Evolutionary conservation across 352 stramenopile genomes (phyloP), one percentile per base, ranked within the genome.

Genomic region (Globisporangium lucens): DNA sequence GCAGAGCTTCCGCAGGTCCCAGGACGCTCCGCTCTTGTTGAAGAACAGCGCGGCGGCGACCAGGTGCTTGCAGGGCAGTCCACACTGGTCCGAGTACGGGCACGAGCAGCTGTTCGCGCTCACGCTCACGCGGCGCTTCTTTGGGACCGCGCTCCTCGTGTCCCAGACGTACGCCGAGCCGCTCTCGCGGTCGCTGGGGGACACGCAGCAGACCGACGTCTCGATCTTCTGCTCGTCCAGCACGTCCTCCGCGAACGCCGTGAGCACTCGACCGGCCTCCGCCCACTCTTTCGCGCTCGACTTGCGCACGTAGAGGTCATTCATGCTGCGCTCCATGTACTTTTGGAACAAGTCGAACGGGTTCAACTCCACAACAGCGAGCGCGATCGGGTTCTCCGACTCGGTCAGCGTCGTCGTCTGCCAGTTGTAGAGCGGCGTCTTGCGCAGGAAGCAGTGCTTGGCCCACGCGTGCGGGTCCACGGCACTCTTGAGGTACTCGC

Each of bases 311-410:
- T 83, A 83, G 6, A 80, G 49, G 7, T 66, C 61, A 1, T 70
- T 63, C 77, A 82, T 82, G 22, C 66, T 72, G 56, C 75, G 75
- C 68, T 84, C 75, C 73, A 84, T 80, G 51, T 80, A 84, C 3
- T 65, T 55, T 43, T 80, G 75, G 46, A 82, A 83, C 17, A 83
- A 81, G 29, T 80, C 74, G 35, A 83, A 80, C 3, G 76, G 73
- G 1, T 70, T 62, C 30, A 72, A 56, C 24, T 73, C 67, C 9
- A 59, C 52, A 17, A 56, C 69, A 27, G 70, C 49, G 43, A 70
- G 59, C 7, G 38, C 2, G 3, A 64, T 66, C 20, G 69, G 57
- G 6, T 61, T 61, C 56, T 65, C 68, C 29, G 75, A 71, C 35
- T 79, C 66, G 15, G 61, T 61, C 30, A 61, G 9, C 35, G 76